Conservation (phyloP, 179 eudicot species). For the Patellifolia procumbens region DNA sequence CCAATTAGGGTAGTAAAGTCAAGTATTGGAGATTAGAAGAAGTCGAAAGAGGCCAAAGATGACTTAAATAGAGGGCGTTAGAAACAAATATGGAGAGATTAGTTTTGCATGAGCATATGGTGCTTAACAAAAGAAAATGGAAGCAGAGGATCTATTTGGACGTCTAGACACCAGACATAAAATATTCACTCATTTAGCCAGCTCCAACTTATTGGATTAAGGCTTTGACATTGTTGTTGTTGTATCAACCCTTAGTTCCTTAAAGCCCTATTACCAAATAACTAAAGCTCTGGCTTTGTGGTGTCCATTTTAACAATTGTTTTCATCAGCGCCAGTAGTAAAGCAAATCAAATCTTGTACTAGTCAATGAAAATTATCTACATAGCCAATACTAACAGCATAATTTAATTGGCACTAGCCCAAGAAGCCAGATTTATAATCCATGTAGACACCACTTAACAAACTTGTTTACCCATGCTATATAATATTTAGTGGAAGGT, state of each 20-base stretch:
- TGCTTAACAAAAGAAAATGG: no score
- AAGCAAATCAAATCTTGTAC: not conserved
- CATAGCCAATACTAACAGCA: not conserved
- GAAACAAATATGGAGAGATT: no score
- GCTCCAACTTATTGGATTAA: no score
- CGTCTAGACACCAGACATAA: no score
- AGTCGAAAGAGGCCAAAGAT: no score
- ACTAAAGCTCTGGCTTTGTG: not conserved
- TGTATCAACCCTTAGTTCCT: not conserved
- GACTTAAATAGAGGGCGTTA: no score
- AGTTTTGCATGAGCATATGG: no score
- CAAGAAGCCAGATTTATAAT: not conserved
- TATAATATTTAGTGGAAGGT: not conserved
- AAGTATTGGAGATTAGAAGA: no score
- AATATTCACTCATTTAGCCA: no score
- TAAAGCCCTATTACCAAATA: not conserved
- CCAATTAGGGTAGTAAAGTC: no score
- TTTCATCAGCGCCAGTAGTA: not conserved
- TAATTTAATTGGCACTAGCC: not conserved
- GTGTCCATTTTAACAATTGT: not conserved
- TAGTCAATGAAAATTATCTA: not conserved
- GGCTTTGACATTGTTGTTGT: not conserved
- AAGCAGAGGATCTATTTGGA: no score
- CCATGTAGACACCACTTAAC: not conserved
- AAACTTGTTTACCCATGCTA: constrained; percentile 8